phyloP scores from a whole-genome alignment of 2,329 filamentous ascomycete species.

The Ophiocordyceps polyrhachis-furcata region DNA sequence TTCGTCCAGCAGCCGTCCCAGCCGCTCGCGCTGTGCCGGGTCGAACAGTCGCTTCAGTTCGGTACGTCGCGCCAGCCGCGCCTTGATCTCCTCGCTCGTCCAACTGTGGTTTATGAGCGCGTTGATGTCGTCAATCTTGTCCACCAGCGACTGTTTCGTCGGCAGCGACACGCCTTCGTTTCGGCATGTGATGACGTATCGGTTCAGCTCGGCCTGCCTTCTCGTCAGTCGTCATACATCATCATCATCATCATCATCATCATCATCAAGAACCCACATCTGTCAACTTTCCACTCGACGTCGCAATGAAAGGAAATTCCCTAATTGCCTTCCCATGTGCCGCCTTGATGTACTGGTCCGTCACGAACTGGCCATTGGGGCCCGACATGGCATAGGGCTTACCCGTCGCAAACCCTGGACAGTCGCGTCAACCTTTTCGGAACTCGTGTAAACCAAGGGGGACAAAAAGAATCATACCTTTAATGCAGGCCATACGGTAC shows the following conservation, averaged over 20 bases:
- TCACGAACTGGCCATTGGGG: constrained; percentile 60
- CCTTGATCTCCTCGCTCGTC: constrained; percentile 65
- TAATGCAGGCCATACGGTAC: constrained; percentile 80
- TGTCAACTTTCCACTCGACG: constrained; percentile 72
- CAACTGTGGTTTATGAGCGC: constrained; percentile 59
- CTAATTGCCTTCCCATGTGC: constrained; percentile 69
- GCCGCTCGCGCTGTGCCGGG: constrained; percentile 46
- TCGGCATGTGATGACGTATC: constrained; percentile 57
- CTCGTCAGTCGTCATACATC: constrained; percentile 7
- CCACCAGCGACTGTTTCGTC: constrained; percentile 46
- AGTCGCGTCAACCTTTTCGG: not conserved
- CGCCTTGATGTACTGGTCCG: constrained; percentile 67
- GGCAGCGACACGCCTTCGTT: constrained; percentile 57
- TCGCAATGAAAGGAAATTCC: constrained; percentile 77
- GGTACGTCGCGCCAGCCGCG: constrained; percentile 56
- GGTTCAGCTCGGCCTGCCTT: constrained; percentile 53
- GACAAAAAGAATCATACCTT: constrained; percentile 33
- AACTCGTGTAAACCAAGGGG: not conserved
- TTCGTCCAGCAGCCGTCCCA: constrained; percentile 46
- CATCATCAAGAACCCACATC: constrained; percentile 35
- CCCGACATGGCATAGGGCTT: constrained; percentile 70
- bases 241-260: not conserved
- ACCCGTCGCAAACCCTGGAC: constrained; percentile 53
- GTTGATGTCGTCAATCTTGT: constrained; percentile 70
- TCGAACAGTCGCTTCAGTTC: constrained; percentile 47